Evolutionary conservation across 495 filamentous ascomycete species (phyloP).

Genomic region (Mycothermus thermophilus): DNA sequence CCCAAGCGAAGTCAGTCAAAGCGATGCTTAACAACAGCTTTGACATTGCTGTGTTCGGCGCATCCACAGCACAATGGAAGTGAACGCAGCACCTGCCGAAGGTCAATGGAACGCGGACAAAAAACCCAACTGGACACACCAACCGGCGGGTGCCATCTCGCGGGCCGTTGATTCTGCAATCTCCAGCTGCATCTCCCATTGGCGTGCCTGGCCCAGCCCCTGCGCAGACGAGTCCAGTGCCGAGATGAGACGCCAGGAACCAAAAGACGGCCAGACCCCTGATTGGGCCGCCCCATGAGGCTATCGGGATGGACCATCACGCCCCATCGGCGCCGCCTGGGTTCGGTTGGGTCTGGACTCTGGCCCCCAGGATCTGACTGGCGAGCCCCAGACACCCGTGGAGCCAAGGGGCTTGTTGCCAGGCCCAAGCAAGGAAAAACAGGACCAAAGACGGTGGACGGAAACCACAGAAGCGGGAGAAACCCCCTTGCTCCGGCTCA

Average conservation of each 20-base stretch:
- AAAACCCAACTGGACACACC: no score
- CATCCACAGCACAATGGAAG: no score
- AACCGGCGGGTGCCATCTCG: no score
- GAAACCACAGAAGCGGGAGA: no score
- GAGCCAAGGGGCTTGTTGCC: not conserved
- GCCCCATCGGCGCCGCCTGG: no score
- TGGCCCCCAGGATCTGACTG: constrained; percentile 1
- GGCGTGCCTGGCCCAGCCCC: constrained; percentile 7
- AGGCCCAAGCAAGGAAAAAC: no score
- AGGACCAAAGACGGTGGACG: no score
- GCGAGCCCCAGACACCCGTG: constrained; percentile 4
- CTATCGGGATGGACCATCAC: constrained; percentile 5
- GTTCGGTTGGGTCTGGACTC: not conserved
- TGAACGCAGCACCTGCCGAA: no score
- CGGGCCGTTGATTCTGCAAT: constrained; percentile 1
- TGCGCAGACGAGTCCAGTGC: constrained; percentile 6
- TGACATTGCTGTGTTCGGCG: no score
- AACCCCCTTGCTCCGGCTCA: not conserved
- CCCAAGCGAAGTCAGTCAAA: no score
- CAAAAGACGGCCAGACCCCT: not conserved
- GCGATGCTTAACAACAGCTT: no score
- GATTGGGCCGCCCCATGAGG: constrained; percentile 8
- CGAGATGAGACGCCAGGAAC: constrained; percentile 13
- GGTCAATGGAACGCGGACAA: no score
- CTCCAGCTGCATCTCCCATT: constrained; percentile 5